Percentiles rank a stretch among this genome's conserved stretches.
phyloP scores from a whole-genome alignment of 2,329 filamentous ascomycete species.

The Sclerotinia sclerotiorum region DNA sequence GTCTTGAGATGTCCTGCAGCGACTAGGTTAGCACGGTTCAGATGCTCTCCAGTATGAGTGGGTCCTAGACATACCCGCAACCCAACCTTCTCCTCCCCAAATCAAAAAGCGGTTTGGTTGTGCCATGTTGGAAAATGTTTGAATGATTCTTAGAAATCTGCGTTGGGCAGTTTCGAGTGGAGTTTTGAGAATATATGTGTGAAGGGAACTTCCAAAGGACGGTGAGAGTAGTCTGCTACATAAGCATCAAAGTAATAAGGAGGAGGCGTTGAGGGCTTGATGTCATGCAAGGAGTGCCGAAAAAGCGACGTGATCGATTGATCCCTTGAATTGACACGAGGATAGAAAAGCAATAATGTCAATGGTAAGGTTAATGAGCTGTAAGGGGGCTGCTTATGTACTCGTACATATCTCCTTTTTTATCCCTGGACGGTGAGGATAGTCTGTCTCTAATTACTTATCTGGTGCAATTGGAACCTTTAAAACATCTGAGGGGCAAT shows the following conservation, averaged over 20 bases:
- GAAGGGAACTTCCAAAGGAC: slow-evolving; percentile 9
- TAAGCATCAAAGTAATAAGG: slow-evolving; percentile 16
- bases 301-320: slow-evolving; percentile 7
- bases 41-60: slow-evolving; percentile 1
- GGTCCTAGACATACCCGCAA: slow-evolving; percentile 36
- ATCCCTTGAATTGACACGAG: slow-evolving; percentile 9
- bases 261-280: slow-evolving; percentile 12
- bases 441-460: slow-evolving; percentile 1
- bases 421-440: slow-evolving; percentile 1
- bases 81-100: slow-evolving; percentile 63
- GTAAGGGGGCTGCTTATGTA: slow-evolving; percentile 13
- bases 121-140: slow-evolving; percentile 23
- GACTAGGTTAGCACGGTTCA: slow-evolving; percentile 19
- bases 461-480: neutral
- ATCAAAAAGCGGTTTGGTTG: slow-evolving; percentile 51
- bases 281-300: slow-evolving; percentile 19
- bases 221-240: slow-evolving; percentile 15
- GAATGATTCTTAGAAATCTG: neutral
- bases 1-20: slow-evolving; percentile 53
- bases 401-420: slow-evolving; percentile 1
- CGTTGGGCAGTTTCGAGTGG: neutral
- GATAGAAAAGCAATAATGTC: neutral
- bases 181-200: neutral
- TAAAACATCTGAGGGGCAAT: slow-evolving; percentile 9
- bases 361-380: neutral